Conservation (phyloP, 2,329 filamentous ascomycete species). For the Sclerotinia glacialis region DNA sequence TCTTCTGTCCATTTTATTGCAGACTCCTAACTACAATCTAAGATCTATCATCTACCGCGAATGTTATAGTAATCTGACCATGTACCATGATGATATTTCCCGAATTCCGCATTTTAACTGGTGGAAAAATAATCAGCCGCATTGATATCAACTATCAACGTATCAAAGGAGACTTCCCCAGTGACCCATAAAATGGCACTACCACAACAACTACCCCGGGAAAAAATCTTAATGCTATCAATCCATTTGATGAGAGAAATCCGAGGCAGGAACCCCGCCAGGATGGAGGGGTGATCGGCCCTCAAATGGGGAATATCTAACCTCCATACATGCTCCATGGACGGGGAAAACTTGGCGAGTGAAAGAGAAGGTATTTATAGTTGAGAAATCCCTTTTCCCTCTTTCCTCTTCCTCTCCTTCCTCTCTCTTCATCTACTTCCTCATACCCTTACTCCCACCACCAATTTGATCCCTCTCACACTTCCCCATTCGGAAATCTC, state of each 20-base stretch:
- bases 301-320: neutral
- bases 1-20: neutral
- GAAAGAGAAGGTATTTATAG: slow-evolving; percentile 16
- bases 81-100: neutral
- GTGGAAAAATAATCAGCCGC: slow-evolving; percentile 20
- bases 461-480: neutral
- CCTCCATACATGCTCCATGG: neutral
- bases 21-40: neutral
- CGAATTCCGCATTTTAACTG: neutral
- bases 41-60: neutral
- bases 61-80: neutral
- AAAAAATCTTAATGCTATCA: neutral
- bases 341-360: neutral
- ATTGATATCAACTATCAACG: slow-evolving; percentile 9
- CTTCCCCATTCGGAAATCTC: neutral
- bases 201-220: neutral
- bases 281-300: neutral
- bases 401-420: neutral
- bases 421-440: neutral
- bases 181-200: slow-evolving; percentile 7
- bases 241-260: slow-evolving; percentile 5
- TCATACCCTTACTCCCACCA: neutral
- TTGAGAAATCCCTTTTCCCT: neutral
- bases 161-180: slow-evolving; percentile 6
- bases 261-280: neutral